Conservation (phyloP, 2,329 filamentous ascomycete genomes). For the Colletotrichum zoysiae region DNA sequence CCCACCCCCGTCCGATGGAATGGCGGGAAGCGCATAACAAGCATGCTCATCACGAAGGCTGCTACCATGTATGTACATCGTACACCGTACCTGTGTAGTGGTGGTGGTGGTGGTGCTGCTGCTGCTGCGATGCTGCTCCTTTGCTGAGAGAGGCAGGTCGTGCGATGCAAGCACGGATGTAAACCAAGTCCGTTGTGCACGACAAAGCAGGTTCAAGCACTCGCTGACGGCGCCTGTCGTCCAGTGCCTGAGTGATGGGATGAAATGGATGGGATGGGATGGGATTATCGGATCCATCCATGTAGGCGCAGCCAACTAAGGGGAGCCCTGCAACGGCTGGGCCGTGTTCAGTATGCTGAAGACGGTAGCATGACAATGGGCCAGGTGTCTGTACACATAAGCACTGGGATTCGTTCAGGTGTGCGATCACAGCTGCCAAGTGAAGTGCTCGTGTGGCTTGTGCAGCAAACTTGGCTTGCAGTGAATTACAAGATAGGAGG, state of each 20-base stretch:
- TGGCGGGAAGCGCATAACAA: conserved; percentile 10
- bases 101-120: background rate
- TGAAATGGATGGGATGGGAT: background rate
- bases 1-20: conserved; percentile 33
- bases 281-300: conserved; percentile 7
- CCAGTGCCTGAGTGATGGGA: background rate
- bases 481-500: background rate
- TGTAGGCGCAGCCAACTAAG: conserved; percentile 5
- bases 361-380: background rate
- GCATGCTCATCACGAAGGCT: background rate
- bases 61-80: background rate
- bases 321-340: background rate
- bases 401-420: background rate
- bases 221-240: background rate
- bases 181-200: background rate
- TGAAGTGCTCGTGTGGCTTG: background rate
- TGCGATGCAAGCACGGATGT: conserved; percentile 6
- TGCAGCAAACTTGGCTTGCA: background rate
- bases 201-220: conserved; percentile 10
- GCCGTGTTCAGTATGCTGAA: background rate
- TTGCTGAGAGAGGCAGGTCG: conserved; percentile 9
- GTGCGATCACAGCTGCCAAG: background rate
- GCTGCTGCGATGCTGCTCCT: background rate
- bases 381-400: background rate
- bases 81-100: background rate